These are phyloP conservation scores for Globisporangium solare DNA, from an alignment of 352 stramenopile species.

Conservation along the genomic window DNA sequence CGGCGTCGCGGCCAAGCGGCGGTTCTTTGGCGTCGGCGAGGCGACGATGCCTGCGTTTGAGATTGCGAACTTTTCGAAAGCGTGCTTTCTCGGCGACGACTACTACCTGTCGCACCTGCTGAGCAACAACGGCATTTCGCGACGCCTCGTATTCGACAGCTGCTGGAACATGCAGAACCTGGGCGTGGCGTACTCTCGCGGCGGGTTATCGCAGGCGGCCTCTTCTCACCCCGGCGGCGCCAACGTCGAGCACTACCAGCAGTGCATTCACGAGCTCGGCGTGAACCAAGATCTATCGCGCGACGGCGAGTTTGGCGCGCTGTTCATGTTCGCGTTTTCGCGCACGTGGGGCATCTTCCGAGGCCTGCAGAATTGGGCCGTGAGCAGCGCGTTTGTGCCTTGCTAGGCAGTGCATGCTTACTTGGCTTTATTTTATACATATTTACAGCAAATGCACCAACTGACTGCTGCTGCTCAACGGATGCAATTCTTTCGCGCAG, in stretches of 20 bases:
- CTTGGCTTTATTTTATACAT: too few species aligned
- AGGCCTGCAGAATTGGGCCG: conserved; percentile 19
- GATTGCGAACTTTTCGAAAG: conserved; percentile 37
- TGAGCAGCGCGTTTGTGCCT: conserved; percentile 25
- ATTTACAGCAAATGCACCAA: too few species aligned
- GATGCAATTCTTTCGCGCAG: too few species aligned
- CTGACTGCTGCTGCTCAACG: too few species aligned
- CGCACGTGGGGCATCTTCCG: conserved; percentile 26
- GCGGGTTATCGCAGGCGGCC: conserved; percentile 20
- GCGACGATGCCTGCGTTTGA: conserved; percentile 32
- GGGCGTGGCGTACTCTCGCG: conserved; percentile 20
- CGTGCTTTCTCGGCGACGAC: conserved; percentile 47
- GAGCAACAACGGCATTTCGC: conserved; percentile 28
- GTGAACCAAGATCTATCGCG: conserved; percentile 36
- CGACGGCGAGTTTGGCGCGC: conserved; percentile 38
- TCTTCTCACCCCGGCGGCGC: conserved; percentile 29
- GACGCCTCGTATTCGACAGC: conserved; percentile 44
- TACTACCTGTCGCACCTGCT: conserved; percentile 52
- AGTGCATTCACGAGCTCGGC: conserved; percentile 46
- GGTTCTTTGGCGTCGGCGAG: conserved; percentile 34
- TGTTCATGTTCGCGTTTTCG: conserved; percentile 40
- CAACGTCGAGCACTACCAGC: conserved; percentile 58
- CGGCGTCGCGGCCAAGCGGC: conserved; percentile 39
- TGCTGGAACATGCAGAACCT: conserved; percentile 41
- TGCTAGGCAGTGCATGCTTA: conserved; percentile 20